A percentile compares a stretch with the other conserved stretches of the same genome.
Evolutionary conservation across 2,329 filamentous ascomycete species (phyloP).

Genomic region (Colletotrichum orbiculare): DNA sequence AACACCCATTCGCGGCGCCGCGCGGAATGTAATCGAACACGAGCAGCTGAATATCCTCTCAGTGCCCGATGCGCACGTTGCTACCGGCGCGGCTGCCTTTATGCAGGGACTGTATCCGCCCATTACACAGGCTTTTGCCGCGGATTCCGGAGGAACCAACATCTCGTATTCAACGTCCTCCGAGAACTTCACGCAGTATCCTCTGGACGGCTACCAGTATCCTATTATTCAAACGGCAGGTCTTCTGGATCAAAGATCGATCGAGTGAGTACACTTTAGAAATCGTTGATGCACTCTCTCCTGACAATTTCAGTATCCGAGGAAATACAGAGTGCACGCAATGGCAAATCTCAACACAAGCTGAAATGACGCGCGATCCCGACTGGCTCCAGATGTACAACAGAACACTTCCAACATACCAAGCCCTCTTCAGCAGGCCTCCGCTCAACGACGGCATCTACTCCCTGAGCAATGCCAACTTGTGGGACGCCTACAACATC

Average conservation of each 20-base stretch:
- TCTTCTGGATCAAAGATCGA: conserved; percentile 54
- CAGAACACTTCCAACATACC: conserved; percentile 54
- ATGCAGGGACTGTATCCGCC: conserved; percentile 89
- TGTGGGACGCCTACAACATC: conserved; percentile 62
- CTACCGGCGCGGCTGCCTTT: conserved; percentile 79
- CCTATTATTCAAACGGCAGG: conserved; percentile 71
- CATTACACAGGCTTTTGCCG: conserved; percentile 53
- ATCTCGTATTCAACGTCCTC: conserved; percentile 50
- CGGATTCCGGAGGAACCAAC: conserved; percentile 48
- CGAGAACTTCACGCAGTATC: conserved; percentile 69
- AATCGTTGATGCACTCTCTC: not conserved
- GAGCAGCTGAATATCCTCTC: conserved; percentile 56
- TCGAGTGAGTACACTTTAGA: conserved; percentile 52
- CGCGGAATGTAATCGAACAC: conserved; percentile 59
- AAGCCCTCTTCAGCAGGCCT: conserved; percentile 50
- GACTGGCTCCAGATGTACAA: conserved; percentile 41
- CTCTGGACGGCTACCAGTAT: conserved; percentile 84
- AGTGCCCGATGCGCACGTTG: conserved; percentile 60
- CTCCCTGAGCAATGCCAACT: conserved; percentile 48
- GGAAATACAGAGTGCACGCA: conserved; percentile 51
- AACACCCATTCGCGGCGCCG: conserved; percentile 56
- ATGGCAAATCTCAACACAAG: conserved; percentile 48
- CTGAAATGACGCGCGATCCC: conserved; percentile 41
- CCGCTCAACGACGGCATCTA: conserved; percentile 52
- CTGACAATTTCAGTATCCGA: conserved; percentile 46